Conservation (phyloP, 352 stramenopile species). For the Pythium periplocum region DNA sequence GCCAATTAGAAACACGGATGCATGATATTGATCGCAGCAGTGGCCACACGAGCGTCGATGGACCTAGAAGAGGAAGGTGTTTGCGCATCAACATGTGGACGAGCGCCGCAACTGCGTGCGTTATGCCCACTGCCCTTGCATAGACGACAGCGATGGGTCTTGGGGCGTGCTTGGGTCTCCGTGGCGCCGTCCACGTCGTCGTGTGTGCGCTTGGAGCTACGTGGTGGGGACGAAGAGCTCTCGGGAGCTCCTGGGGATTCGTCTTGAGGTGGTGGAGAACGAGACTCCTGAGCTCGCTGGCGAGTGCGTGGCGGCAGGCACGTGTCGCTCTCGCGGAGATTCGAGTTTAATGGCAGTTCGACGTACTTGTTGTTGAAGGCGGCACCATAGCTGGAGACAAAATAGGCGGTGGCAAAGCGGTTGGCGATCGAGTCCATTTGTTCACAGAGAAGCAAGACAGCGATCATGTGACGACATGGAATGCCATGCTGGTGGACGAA, state of each 20-base stretch:
- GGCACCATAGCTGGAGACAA: slow-evolving; percentile 29
- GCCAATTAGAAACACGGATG: slow-evolving; percentile 7
- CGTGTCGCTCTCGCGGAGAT: slow-evolving; percentile 13
- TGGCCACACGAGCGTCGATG: no score
- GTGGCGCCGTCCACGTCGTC: no score
- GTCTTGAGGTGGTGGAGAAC: no score
- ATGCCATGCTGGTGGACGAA: slow-evolving; percentile 58
- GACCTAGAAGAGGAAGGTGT: no score
- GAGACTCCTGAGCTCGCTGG: no score
- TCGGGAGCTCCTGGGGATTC: no score
- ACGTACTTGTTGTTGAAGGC: slow-evolving; percentile 33
- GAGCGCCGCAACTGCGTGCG: slow-evolving; percentile 27
- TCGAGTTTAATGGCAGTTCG: slow-evolving; percentile 38
- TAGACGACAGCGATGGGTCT: slow-evolving; percentile 35
- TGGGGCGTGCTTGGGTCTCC: no score
- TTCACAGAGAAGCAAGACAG: slow-evolving; percentile 43
- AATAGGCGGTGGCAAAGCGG: slow-evolving; percentile 40
- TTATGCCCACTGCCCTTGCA: slow-evolving; percentile 47
- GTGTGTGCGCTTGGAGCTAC: no score
- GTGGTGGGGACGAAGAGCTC: no score
- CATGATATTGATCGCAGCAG: no score
- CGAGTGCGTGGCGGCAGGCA: slow-evolving; percentile 1
- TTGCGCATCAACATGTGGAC: neutral
- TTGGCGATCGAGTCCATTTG: slow-evolving; percentile 40
- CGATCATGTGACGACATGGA: slow-evolving; percentile 56